Percentiles rank a stretch among this genome's conserved stretches.
These are phyloP conservation scores for Nitzschia sp. DNA, from an alignment of 108 stramenopile species.

Conservation along the genomic window DNA sequence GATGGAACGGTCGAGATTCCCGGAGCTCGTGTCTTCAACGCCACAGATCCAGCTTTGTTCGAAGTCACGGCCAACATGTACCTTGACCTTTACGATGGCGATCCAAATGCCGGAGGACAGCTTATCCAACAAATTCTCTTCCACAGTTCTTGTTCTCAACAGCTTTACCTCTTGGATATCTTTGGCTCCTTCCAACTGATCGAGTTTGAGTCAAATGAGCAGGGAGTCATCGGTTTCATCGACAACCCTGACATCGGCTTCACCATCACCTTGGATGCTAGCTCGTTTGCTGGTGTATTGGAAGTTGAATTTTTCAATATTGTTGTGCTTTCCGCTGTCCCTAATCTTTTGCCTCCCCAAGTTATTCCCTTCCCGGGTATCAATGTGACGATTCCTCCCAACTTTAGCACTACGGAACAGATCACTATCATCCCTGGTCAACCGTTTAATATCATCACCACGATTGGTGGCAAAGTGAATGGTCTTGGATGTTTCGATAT, in stretches of 20 bases:
- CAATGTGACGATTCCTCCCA: slow-evolving; percentile 9
- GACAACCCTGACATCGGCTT: slow-evolving; percentile 3
- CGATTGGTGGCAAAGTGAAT: slow-evolving; percentile 8
- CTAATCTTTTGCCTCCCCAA: neutral
- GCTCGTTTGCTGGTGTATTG: neutral
- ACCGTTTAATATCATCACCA: neutral
- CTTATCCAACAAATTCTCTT: slow-evolving; percentile 21
- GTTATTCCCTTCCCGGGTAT: neutral
- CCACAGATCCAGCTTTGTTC: neutral
- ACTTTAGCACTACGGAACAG: neutral
- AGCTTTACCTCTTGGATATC: slow-evolving; percentile 25
- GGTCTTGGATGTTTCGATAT: slow-evolving; percentile 14
- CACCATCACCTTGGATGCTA: neutral
- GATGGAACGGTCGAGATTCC: slow-evolving; percentile 1
- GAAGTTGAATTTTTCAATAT: slow-evolving; percentile 4
- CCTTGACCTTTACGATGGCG: neutral
- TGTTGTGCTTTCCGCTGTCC: slow-evolving; percentile 6
- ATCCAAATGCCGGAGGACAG: neutral
- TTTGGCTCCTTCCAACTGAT: slow-evolving; percentile 35
- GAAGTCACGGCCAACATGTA: slow-evolving; percentile 13
- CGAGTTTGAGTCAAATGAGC: slow-evolving; percentile 15
- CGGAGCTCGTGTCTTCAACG: slow-evolving; percentile 8
- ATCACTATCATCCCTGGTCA: neutral
- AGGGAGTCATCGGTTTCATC: neutral
- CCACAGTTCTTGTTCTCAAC: slow-evolving; percentile 39